phyloP scores from a whole-genome alignment of 352 stramenopile genomes.

The Stephanocyclus meneghinianus region DNA sequence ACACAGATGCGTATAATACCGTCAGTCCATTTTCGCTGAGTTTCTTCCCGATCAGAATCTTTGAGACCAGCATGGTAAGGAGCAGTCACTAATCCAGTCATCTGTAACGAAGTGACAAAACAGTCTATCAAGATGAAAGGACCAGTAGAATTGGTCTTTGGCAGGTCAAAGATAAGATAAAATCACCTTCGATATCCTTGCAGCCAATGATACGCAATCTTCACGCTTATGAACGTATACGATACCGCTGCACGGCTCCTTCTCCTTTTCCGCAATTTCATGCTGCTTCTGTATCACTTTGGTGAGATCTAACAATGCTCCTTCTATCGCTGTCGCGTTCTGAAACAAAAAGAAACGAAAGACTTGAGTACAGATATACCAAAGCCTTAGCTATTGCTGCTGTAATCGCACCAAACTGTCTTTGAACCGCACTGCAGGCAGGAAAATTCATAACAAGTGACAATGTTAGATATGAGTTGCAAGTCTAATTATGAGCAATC shows the following conservation, averaged over 20 bases:
- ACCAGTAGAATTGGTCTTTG: neutral
- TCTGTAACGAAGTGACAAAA: slow-evolving; percentile 18
- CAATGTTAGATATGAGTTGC: neutral
- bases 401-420: slow-evolving; percentile 44
- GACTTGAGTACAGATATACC: neutral
- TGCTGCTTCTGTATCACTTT: slow-evolving; percentile 68
- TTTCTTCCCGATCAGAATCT: slow-evolving; percentile 64
- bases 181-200: slow-evolving; percentile 54
- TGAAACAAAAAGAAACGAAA: neutral
- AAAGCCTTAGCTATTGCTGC: neutral
- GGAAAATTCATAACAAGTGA: slow-evolving; percentile 28
- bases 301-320: slow-evolving; percentile 62
- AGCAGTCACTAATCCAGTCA: slow-evolving; percentile 33
- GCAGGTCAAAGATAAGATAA: neutral
- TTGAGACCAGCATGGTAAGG: slow-evolving; percentile 83
- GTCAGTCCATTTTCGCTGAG: slow-evolving; percentile 74
- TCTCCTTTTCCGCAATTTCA: slow-evolving; percentile 34
- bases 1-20: slow-evolving; percentile 85
- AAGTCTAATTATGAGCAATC: neutral
- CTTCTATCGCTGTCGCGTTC: slow-evolving; percentile 35
- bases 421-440: slow-evolving; percentile 72
- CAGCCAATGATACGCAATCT: slow-evolving; percentile 66
- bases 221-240: slow-evolving; percentile 81
- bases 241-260: slow-evolving; percentile 67
- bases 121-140: slow-evolving; percentile 1